Percentiles rank a stretch among this genome's conserved stretches.
These are phyloP conservation scores for Phytophthora aleatoria DNA, from an alignment of 352 stramenopile species.

Conservation along the genomic window DNA sequence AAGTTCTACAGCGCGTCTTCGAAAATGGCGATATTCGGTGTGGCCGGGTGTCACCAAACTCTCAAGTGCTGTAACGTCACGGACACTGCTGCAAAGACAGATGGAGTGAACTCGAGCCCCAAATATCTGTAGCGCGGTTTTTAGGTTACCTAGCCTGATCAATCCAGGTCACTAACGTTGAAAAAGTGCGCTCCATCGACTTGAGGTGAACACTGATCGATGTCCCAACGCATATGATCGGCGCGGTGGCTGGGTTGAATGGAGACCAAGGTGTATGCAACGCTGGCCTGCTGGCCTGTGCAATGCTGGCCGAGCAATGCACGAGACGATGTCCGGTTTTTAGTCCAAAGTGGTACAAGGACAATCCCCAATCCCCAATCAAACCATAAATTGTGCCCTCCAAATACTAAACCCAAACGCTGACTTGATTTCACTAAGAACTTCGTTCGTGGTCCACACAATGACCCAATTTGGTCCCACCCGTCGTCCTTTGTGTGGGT, in stretches of 20 bases:
- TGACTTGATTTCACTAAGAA: conserved; percentile 12
- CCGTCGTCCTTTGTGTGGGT: conserved; percentile 20
- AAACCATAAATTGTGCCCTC: background rate
- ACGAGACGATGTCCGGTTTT: background rate
- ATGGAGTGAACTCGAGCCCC: background rate
- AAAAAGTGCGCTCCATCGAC: conserved; percentile 8
- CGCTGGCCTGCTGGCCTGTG: background rate
- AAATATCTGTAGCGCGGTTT: conserved; percentile 8
- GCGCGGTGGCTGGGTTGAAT: conserved; percentile 3
- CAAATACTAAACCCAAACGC: background rate
- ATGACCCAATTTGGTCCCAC: conserved; percentile 12
- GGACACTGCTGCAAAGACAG: conserved; percentile 14
- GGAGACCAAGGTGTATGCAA: conserved; percentile 3
- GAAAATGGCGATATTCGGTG: conserved; percentile 15
- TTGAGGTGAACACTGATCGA: conserved; percentile 4
- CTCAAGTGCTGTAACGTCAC: background rate
- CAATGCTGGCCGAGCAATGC: background rate
- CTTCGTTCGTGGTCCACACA: background rate
- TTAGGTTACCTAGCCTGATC: conserved; percentile 23
- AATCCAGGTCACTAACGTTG: conserved; percentile 12
- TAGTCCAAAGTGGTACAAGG: conserved; percentile 12
- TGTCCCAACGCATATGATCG: conserved; percentile 7
- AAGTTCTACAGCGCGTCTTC: conserved; percentile 1
- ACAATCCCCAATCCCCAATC: conserved; percentile 1
- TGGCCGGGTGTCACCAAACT: background rate